Conservation (phyloP, 2,329 filamentous ascomycete species). For the Diaporthe citrichinensis region DNA sequence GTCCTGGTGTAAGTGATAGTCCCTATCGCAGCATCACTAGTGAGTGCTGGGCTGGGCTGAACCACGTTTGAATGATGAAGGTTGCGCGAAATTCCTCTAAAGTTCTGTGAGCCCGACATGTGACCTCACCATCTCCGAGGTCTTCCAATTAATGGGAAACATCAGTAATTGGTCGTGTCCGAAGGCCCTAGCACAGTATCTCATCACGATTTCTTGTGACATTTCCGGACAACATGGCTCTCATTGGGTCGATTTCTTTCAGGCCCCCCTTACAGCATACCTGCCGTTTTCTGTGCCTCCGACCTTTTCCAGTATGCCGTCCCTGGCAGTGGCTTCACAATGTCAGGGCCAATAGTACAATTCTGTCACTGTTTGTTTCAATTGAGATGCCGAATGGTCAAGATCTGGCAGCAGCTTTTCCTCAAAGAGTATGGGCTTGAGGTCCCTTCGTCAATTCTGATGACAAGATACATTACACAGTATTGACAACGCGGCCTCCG, state of each 20-base stretch:
- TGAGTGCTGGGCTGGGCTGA: background rate
- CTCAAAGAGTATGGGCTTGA: conserved; percentile 6
- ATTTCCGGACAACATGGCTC: background rate
- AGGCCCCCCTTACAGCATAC: background rate
- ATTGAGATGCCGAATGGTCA: background rate
- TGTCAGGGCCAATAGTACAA: background rate
- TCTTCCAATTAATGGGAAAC: too few species aligned
- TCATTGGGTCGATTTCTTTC: background rate
- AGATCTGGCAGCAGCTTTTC: background rate
- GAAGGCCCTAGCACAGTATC: background rate
- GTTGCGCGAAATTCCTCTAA: background rate
- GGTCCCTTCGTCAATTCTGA: conserved; percentile 30
- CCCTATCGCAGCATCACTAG: background rate
- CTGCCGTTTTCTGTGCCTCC: background rate
- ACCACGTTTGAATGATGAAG: background rate
- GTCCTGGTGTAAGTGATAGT: background rate
- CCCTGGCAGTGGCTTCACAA: background rate
- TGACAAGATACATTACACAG: conserved; percentile 31
- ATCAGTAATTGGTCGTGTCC: background rate
- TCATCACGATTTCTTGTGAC: background rate
- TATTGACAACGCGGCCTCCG: conserved; percentile 21
- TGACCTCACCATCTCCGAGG: too few species aligned
- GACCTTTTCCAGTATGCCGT: background rate
- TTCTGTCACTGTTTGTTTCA: background rate
- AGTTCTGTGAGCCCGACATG: background rate